Conservation (phyloP, 1,284 basidiomycete genomes). For the Sphagnurus paluster region DNA sequence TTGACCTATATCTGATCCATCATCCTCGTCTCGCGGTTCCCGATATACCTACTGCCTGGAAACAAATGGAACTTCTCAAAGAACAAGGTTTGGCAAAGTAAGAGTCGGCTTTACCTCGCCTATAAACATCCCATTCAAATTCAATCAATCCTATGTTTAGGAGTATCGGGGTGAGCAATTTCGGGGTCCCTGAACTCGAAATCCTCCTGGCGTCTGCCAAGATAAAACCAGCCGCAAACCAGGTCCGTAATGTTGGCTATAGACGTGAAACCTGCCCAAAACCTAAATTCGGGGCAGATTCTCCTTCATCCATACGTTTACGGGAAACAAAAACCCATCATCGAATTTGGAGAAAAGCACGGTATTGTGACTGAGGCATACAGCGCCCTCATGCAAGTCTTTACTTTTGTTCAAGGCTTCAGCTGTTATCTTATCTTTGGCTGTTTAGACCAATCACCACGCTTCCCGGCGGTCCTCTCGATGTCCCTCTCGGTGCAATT, state of each 20-base stretch:
- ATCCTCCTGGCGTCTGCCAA: constrained; percentile 55
- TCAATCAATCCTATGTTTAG: constrained; percentile 36
- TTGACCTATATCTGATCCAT: constrained; percentile 76
- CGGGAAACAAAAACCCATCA: constrained; percentile 48
- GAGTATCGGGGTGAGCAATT: constrained; percentile 80
- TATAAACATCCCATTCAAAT: background rate
- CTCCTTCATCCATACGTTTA: constrained; percentile 73
- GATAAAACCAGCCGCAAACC: constrained; percentile 70
- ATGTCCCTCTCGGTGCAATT: constrained; percentile 58
- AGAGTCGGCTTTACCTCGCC: background rate
- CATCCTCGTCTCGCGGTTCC: constrained; percentile 46
- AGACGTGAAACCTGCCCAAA: background rate
- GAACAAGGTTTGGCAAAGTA: constrained; percentile 59
- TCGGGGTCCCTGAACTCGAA: constrained; percentile 54
- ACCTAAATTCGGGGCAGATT: constrained; percentile 41
- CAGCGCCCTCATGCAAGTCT: constrained; percentile 54
- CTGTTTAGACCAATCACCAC: constrained; percentile 56
- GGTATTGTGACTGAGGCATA: constrained; percentile 72
- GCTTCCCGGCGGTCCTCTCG: constrained; percentile 65
- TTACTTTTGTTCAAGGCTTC: background rate
- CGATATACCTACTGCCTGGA: constrained; percentile 62
- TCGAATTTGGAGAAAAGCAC: constrained; percentile 57
- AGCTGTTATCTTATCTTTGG: background rate
- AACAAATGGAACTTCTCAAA: constrained; percentile 57
- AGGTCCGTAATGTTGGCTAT: constrained; percentile 39